Evolutionary conservation across 805 yeast species (phyloP).

Genomic region (Metschnikowia noctiluminum): DNA sequence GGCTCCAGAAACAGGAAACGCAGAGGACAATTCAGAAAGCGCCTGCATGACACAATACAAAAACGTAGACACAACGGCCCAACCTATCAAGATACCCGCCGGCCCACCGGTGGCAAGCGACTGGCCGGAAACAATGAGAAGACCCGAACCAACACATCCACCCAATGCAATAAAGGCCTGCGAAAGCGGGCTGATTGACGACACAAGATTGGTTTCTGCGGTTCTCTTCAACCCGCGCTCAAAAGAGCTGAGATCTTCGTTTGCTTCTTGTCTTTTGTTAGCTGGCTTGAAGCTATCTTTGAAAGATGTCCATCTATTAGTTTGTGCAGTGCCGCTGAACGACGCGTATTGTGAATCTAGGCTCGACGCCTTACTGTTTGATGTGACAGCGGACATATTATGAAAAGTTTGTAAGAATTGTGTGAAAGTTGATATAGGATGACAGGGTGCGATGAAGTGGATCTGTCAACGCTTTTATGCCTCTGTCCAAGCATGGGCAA

Average conservation of each 20-base stretch:
- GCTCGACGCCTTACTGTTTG: constrained; percentile 8
- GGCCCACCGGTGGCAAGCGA: constrained; percentile 37
- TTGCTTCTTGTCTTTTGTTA: neutral
- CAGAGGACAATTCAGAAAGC: constrained; percentile 37
- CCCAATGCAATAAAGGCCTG: constrained; percentile 37
- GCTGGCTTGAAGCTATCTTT: constrained; percentile 16
- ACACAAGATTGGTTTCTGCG: constrained; percentile 10
- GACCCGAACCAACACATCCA: constrained; percentile 42
- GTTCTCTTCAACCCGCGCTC: constrained; percentile 16
- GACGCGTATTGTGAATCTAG: constrained; percentile 6
- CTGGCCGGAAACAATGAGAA: constrained; percentile 38
- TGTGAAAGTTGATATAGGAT: neutral
- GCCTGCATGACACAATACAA: constrained; percentile 44
- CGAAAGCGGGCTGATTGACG: constrained; percentile 17
- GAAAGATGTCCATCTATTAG: constrained; percentile 11
- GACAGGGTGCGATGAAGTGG: neutral
- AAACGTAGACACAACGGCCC: constrained; percentile 39
- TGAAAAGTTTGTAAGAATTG: neutral
- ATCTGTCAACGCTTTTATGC: constrained; percentile 5
- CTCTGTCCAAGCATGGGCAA: neutral
- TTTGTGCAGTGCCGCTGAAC: constrained; percentile 6
- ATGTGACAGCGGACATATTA: constrained; percentile 7
- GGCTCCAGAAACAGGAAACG: constrained; percentile 39
- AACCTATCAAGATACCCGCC: constrained; percentile 35
- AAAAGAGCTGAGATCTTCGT: constrained; percentile 11